A percentile compares a stretch with the other conserved stretches of the same genome.
Evolutionary conservation across 2,329 filamentous ascomycete genomes (phyloP).

Genomic region (Arthrocladium fulminans): DNA sequence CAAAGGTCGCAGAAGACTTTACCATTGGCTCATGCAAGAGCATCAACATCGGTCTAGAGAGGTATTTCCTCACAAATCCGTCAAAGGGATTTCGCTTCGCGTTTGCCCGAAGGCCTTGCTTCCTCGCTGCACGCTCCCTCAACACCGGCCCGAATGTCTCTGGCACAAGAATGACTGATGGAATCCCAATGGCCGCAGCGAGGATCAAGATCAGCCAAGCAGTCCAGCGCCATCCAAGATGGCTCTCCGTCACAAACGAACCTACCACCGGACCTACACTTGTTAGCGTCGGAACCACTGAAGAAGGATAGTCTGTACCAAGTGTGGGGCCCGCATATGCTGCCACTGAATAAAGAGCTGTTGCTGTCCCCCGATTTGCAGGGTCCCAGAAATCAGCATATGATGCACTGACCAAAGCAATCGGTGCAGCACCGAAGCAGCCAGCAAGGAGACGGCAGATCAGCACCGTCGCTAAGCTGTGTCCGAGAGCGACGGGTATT

Average conservation of each 20-base stretch:
- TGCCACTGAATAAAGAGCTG: slow-evolving; percentile 33
- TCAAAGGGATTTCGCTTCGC: slow-evolving; percentile 11
- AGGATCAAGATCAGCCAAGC: slow-evolving; percentile 39
- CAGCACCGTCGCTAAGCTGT: slow-evolving; percentile 45
- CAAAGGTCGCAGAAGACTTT: slow-evolving; percentile 52
- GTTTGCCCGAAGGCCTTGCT: slow-evolving; percentile 20
- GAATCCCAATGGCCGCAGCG: slow-evolving; percentile 28
- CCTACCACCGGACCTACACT: slow-evolving; percentile 14
- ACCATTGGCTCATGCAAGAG: slow-evolving; percentile 58
- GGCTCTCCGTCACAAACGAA: slow-evolving; percentile 17
- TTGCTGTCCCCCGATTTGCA: slow-evolving; percentile 48
- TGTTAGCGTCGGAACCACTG: background rate
- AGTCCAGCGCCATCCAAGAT: slow-evolving; percentile 40
- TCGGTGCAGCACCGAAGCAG: slow-evolving; percentile 50
- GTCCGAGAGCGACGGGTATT: slow-evolving; percentile 42
- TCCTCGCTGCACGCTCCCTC: slow-evolving; percentile 22
- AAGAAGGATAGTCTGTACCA: background rate
- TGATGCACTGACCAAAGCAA: slow-evolving; percentile 57
- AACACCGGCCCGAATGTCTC: slow-evolving; percentile 25
- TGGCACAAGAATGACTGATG: slow-evolving; percentile 9
- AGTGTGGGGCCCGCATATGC: background rate
- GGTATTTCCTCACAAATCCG: slow-evolving; percentile 14
- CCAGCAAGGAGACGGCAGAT: slow-evolving; percentile 55
- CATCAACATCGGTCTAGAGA: slow-evolving; percentile 56
- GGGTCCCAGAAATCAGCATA: slow-evolving; percentile 54